Evolutionary conservation across 495 filamentous ascomycete genomes (phyloP).

Genomic region (Lepraria neglecta): DNA sequence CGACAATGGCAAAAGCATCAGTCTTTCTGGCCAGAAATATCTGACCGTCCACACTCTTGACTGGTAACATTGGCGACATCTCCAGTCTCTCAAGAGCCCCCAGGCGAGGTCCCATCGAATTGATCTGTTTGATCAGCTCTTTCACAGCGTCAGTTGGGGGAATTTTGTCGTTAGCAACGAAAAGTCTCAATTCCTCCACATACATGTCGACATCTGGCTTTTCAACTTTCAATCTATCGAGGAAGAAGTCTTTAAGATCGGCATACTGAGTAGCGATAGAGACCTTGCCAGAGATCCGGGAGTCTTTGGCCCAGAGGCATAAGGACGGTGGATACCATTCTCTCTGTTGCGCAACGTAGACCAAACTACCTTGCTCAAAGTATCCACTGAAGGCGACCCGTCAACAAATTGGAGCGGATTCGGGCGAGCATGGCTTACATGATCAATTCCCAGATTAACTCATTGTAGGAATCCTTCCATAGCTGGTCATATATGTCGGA

Average conservation of each 20-base stretch:
- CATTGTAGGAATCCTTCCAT: not conserved
- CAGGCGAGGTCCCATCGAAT: not conserved
- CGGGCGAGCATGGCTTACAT: not conserved
- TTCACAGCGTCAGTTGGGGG: not conserved
- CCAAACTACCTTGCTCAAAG: not conserved
- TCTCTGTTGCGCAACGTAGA: not conserved
- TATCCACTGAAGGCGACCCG: not conserved
- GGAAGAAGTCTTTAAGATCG: not conserved
- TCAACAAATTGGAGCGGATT: not conserved
- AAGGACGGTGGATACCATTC: not conserved
- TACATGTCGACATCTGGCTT: not conserved
- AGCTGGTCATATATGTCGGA: not conserved
- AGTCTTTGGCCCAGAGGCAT: not conserved
- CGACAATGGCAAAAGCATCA: slow-evolving; percentile 35
- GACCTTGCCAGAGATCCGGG: not conserved
- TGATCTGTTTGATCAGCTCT: not conserved
- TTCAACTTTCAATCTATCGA: not conserved
- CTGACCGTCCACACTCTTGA: slow-evolving; percentile 24
- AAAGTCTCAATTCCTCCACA: not conserved
- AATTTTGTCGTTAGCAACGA: not conserved
- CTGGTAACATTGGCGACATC: slow-evolving; percentile 29
- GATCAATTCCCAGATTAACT: not conserved
- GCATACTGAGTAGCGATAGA: not conserved
- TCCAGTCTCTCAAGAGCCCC: slow-evolving; percentile 17
- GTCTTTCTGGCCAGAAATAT: slow-evolving; percentile 11